Evolutionary conservation across 441 rosid genomes (phyloP).

Genomic region (Isatis lusitanica): DNA sequence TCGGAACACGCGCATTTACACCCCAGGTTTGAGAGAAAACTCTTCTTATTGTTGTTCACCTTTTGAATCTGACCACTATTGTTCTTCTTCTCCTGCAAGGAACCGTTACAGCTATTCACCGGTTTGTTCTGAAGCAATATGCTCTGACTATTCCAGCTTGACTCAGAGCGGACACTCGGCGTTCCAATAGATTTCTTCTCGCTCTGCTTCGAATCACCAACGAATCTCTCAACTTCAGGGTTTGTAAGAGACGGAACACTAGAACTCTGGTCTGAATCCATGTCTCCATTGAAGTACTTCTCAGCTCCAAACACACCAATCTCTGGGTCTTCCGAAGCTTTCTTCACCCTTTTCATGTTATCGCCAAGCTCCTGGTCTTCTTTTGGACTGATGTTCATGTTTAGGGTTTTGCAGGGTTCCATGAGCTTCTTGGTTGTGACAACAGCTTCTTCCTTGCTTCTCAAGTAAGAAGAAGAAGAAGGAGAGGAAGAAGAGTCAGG

Average conservation of each 20-base stretch:
- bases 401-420: slow-evolving; percentile 33
- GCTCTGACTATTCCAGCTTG: slow-evolving; percentile 80
- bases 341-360: slow-evolving; percentile 39
- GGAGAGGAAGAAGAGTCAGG: slow-evolving; percentile 38
- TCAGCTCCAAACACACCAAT: slow-evolving; percentile 85
- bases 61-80: slow-evolving; percentile 33
- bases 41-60: slow-evolving; percentile 36
- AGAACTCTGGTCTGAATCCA: slow-evolving; percentile 50
- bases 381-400: slow-evolving; percentile 13
- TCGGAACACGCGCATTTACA: slow-evolving; percentile 74
- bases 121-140: slow-evolving; percentile 45
- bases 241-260: slow-evolving; percentile 37
- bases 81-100: slow-evolving; percentile 34
- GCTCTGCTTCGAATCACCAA: slow-evolving; percentile 23
- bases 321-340: slow-evolving; percentile 54
- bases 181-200: slow-evolving; percentile 42
- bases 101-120: slow-evolving; percentile 23
- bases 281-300: slow-evolving; percentile 69
- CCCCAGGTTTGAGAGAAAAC: slow-evolving; percentile 55
- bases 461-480: slow-evolving; percentile 45
- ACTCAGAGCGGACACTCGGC: slow-evolving; percentile 57
- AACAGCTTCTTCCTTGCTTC: slow-evolving; percentile 39
- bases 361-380: slow-evolving; percentile 27
- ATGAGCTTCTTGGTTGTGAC: slow-evolving; percentile 38
- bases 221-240: slow-evolving; percentile 18